phyloP scores from a whole-genome alignment of 495 filamentous ascomycete genomes.

The Aeminium ludgeri region DNA sequence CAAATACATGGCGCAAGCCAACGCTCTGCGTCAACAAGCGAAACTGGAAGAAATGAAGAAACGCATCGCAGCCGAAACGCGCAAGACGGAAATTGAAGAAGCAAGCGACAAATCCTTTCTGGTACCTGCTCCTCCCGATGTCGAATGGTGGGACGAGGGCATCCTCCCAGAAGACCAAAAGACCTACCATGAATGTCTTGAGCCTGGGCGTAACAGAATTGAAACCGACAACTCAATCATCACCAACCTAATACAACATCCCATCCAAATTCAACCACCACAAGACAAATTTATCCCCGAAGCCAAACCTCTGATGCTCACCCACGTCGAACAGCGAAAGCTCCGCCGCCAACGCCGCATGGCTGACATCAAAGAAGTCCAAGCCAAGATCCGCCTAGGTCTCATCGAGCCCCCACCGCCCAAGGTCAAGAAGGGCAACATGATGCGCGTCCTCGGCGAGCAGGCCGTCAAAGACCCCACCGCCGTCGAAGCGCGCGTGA shows the following conservation, averaged over 20 bases:
- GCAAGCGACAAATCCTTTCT: conserved; percentile 80
- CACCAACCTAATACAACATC: conserved; percentile 80
- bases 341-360: conserved; percentile 77
- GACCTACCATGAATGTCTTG: conserved; percentile 53
- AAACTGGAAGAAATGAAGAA: conserved; percentile 87
- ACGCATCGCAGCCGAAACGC: conserved; percentile 67
- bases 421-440: conserved; percentile 86
- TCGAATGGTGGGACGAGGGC: conserved; percentile 98
- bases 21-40: conserved; percentile 68
- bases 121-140: conserved; percentile 62
- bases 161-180: conserved; percentile 46
- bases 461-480: conserved; percentile 96
- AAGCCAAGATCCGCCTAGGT: conserved; percentile 85
- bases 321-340: conserved; percentile 78
- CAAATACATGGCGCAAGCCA: conserved; percentile 89
- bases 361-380: conserved; percentile 83
- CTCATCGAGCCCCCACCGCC: conserved; percentile 77
- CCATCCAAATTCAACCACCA: conserved; percentile 76
- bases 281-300: conserved; percentile 65
- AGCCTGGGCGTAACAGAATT: conserved; percentile 52
- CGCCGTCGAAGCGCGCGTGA: conserved; percentile 87
- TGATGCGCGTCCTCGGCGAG: conserved; percentile 95
- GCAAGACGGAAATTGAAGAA: conserved; percentile 80
- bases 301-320: conserved; percentile 85
- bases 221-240: conserved; percentile 66